phyloP scores from a whole-genome alignment of 1,284 basidiomycete species.

The Quambalaria eucalypti region DNA sequence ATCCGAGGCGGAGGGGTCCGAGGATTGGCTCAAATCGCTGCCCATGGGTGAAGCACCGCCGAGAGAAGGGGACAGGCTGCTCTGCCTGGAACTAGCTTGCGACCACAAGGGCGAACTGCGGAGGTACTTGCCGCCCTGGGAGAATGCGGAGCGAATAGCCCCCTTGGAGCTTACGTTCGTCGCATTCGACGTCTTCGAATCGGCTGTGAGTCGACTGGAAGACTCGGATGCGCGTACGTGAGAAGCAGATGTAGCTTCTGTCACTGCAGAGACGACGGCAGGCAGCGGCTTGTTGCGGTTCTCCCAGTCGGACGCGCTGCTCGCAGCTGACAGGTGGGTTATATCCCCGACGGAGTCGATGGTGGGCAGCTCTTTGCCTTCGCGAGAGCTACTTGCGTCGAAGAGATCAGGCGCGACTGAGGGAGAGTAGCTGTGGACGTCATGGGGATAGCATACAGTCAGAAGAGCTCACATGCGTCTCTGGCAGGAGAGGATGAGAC shows the following conservation, averaged over 20 bases:
- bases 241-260: too few species aligned
- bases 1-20: background rate
- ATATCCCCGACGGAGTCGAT: background rate
- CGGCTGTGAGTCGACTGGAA: background rate
- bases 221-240: background rate
- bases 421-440: too few species aligned
- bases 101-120: background rate
- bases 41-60: background rate
- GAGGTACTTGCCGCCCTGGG: background rate
- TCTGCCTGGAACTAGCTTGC: background rate
- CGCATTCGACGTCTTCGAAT: background rate
- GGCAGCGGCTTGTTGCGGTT: background rate
- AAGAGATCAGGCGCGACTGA: too few species aligned
- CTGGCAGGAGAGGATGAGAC: too few species aligned
- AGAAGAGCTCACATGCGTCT: too few species aligned
- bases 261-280: background rate
- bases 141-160: background rate
- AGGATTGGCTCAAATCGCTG: too few species aligned
- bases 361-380: too few species aligned
- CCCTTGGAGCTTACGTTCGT: background rate
- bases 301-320: background rate
- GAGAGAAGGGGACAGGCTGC: too few species aligned
- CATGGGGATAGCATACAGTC: too few species aligned
- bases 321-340: too few species aligned
- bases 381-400: too few species aligned